Evolutionary conservation across 306 rosid species (phyloP), one percentile per base, ranked within the genome.

Genomic region (Nissolia schottii): DNA sequence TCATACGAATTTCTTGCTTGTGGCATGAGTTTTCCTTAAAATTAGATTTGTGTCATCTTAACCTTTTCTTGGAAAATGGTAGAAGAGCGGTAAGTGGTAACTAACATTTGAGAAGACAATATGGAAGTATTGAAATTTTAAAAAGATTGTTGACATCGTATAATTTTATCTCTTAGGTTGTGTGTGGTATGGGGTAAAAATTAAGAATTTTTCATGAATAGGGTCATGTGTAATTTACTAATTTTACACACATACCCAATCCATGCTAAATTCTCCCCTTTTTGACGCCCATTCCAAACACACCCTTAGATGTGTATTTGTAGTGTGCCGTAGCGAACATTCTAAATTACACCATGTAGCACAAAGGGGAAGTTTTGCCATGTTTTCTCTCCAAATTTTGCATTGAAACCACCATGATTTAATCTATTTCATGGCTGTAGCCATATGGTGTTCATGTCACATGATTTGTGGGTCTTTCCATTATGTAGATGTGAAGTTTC

Each of bases 271-370:
- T n/a, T n/a, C n/a, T n/a, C n/a, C n/a, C n/a, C n/a, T n/a, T n/a
- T n/a, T n/a, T n/a, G n/a, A n/a, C n/a, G n/a, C n/a, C n/a, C n/a
- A n/a, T n/a, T n/a, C n/a, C n/a, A n/a, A n/a, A n/a, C n/a, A n/a
- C n/a, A n/a, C n/a, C n/a, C n/a, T n/a, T n/a, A 16, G 51, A 56
- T 80, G 34, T 58, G 62, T 23, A 57, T 43, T 57, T 69, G 57
- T 29, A 23, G 12, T 14, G 59, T 66, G 14, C 23, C 60, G 27
- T 3, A 7, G 37, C 41, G 62, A 23, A 38, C 77, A 32, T 41
- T 46, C 55, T 60, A 74, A 63, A 70, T 74, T 79, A 34, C 14
- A 16, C 1, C n/a, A 8, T 51, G 31, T 40, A 54, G 64, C 48
- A 57, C 23, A 28, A 13, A 28, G 20, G 9, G 38, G 66, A 14